Conservation (phyloP, 2,329 filamentous ascomycete genomes). For the Ophiostoma novo-ulmi region DNA sequence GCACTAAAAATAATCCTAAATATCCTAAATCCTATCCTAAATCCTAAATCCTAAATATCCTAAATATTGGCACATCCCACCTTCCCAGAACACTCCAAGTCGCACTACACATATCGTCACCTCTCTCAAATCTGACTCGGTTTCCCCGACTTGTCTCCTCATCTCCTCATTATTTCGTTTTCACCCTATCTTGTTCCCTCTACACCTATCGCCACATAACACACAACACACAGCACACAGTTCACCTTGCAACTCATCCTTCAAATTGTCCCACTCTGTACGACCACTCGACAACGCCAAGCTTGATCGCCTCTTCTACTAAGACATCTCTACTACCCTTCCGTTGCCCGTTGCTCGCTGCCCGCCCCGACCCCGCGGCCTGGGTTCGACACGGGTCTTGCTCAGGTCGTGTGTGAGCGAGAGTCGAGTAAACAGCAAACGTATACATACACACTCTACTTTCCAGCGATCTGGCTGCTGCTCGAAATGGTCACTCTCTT, state of each 20-base stretch:
- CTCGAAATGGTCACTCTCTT: slow-evolving; percentile 35
- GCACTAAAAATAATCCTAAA: slow-evolving; percentile 7
- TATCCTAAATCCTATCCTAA: neutral
- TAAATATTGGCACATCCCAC: slow-evolving; percentile 4
- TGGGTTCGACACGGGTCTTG: slow-evolving; percentile 1
- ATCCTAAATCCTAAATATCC: neutral
- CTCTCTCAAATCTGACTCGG: neutral
- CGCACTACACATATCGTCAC: neutral
- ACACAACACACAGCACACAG: neutral
- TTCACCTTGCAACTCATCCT: neutral
- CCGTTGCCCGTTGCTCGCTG: neutral
- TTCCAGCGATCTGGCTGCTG: too few relatives aligned
- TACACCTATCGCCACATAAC: neutral
- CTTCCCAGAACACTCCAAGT: neutral
- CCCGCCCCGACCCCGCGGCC: neutral
- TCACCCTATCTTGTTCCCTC: neutral
- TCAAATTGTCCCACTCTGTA: neutral
- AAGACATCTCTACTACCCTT: neutral
- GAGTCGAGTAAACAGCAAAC: neutral
- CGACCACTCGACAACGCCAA: neutral
- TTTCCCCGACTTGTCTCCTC: neutral
- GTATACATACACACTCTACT: neutral
- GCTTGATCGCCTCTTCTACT: neutral
- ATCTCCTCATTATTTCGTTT: neutral
- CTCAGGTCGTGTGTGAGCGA: neutral